A percentile compares a stretch with the other conserved stretches of the same genome.
phyloP scores from a whole-genome alignment of 1,284 basidiomycete species.

The Cutaneotrichosporon sp. region DNA sequence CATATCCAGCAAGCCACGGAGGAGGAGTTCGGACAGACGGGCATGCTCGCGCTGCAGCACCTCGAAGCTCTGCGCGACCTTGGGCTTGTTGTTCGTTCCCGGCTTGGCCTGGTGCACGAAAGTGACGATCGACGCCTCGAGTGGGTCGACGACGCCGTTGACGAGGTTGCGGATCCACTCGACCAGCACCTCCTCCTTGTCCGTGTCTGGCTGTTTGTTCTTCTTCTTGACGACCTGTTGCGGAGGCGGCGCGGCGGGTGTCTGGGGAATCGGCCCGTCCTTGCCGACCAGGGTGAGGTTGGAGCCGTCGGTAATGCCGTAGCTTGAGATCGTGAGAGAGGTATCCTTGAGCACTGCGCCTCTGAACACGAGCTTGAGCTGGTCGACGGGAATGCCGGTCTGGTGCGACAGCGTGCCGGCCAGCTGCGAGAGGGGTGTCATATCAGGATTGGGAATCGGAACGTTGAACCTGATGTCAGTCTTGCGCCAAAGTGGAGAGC shows the following conservation, averaged over 20 bases:
- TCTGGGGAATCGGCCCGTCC: slow-evolving; percentile 30
- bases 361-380: slow-evolving; percentile 47
- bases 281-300: slow-evolving; percentile 44
- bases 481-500: no score
- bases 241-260: slow-evolving; percentile 10
- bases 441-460: slow-evolving; percentile 43
- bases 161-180: slow-evolving; percentile 42
- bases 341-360: slow-evolving; percentile 49
- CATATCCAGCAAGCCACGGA: slow-evolving; percentile 50
- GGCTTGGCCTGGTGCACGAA: slow-evolving; percentile 35
- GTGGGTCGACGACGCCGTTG: slow-evolving; percentile 28
- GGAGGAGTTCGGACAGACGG: slow-evolving; percentile 47
- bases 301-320: slow-evolving; percentile 44
- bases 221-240: slow-evolving; percentile 34
- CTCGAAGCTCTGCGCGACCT: slow-evolving; percentile 36
- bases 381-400: slow-evolving; percentile 35
- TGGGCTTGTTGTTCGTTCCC: slow-evolving; percentile 32
- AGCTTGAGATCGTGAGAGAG: slow-evolving; percentile 43
- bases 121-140: slow-evolving; percentile 31
- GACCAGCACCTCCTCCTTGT: slow-evolving; percentile 38
- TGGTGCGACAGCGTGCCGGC: slow-evolving; percentile 43
- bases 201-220: slow-evolving; percentile 45
- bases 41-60: slow-evolving; percentile 46
- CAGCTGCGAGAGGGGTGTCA: slow-evolving; percentile 42
- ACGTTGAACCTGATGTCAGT: slow-evolving; percentile 44